Base-by-base conservation (phyloP, 2,329 filamentous ascomycete species). In the Fusarium staphyleae region DNA sequence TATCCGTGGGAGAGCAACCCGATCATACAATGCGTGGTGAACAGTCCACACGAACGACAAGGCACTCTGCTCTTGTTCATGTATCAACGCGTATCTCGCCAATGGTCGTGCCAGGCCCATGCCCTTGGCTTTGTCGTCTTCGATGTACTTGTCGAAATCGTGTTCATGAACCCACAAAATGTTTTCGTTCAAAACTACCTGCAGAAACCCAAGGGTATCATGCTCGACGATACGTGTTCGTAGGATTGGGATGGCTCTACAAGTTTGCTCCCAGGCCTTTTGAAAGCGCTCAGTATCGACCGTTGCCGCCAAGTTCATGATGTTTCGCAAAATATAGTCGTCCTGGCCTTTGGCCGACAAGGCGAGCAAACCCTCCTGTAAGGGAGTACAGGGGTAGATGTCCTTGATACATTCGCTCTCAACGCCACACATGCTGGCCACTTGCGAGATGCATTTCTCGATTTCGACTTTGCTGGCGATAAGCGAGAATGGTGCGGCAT, bases 1-100 rank as follows among this genome's bases (percentile, higher is more conserved):
- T 29, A 52, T 47, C 9, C 29, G 48, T 3, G 18, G 48, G 22
- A 52, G 48, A 47, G 48, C 24, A 19, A 46, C 22, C 9, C 49
- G 22, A 13, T 52, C 49, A 13, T 52, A 52, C 10, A 52, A 12
- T 10, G 49, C 36, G 37, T 52, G 49, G 19, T 52, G 49, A 22
- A 52, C 15, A 0, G 49, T 52, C 49, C 49, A 52, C 7, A 52
- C 43, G 9, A 52, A 42, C n/a, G 29, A 44, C 41, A 32, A 10
- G 8, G 12, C 3, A 14, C n/a, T 13, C 14, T 35, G 12, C 13
- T 47, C 18, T 19, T 19, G 3, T 11, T 37, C 18, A 5, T 13
- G 11, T 15, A 48, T 39, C 29, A 47, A 34, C 32, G 49, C 43
- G n/a, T 42, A 52, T 18, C 49, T 32, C 2, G 26, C 26, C 30